These are phyloP conservation scores for Chaetomiaceae sp. DNA, from an alignment of 2,329 filamentous ascomycete genomes.

Conservation along the genomic window DNA sequence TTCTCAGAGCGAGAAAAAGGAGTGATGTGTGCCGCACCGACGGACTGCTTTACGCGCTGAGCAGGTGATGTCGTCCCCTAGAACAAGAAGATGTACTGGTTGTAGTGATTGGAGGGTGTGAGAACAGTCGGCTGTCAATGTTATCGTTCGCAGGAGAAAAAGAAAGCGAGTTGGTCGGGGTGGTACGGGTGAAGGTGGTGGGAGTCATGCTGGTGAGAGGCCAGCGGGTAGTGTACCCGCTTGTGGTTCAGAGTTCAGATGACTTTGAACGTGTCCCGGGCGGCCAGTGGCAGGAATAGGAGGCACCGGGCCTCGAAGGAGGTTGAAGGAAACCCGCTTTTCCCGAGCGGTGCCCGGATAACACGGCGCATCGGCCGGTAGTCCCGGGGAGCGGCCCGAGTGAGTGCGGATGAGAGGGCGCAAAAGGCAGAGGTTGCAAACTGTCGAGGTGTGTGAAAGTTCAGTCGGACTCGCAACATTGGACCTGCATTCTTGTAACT, in stretches of 20 bases:
- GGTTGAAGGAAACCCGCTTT: neutral
- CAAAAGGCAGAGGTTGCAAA: neutral
- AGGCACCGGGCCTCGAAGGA: neutral
- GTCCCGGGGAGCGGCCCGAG: neutral
- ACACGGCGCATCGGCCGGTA: neutral
- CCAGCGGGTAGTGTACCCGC: neutral
- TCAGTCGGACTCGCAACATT: too few relatives aligned
- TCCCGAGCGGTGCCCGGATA: neutral
- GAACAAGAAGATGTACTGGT: neutral
- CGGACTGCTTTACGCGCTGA: neutral
- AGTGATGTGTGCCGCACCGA: neutral
- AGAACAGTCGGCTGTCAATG: neutral
- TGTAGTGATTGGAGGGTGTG: neutral
- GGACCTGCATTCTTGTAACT: too few relatives aligned
- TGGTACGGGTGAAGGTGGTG: neutral
- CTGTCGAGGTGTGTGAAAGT: too few relatives aligned
- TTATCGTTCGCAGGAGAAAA: neutral
- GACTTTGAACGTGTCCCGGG: neutral
- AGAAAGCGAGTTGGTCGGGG: conserved; percentile 1
- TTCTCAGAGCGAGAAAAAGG: neutral
- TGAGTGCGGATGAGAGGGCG: neutral
- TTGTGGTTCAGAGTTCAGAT: neutral
- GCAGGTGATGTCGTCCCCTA: neutral
- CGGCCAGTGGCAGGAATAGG: neutral
- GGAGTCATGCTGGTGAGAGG: neutral